phyloP scores from a whole-genome alignment of 352 stramenopile genomes.

The Phytophthora kernoviae region DNA sequence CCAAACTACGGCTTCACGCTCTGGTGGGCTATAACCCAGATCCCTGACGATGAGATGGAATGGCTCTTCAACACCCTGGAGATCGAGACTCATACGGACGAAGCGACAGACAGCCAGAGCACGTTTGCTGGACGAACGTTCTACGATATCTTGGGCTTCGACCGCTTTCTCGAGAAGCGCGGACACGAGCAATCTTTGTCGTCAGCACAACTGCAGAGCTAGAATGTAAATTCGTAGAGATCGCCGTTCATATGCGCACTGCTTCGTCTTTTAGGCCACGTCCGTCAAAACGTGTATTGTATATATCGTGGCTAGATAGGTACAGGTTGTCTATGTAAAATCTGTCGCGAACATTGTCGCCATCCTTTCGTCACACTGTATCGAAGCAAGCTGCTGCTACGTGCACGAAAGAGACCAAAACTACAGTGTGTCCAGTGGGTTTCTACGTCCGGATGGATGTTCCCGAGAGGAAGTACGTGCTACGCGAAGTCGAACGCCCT shows the following conservation, averaged over 20 bases:
- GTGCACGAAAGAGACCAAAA: not conserved
- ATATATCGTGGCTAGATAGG: not conserved
- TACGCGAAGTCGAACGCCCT: not conserved
- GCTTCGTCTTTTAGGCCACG: not conserved
- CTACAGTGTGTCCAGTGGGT: not conserved
- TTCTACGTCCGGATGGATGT: conserved; percentile 13
- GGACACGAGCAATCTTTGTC: conserved; percentile 6
- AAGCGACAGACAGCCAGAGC: not conserved
- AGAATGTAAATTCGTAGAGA: not conserved
- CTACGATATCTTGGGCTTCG: conserved; percentile 77
- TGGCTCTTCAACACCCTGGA: conserved; percentile 71
- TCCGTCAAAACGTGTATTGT: not conserved
- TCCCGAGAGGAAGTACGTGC: conserved; percentile 12
- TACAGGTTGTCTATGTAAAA: not conserved
- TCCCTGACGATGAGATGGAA: conserved; percentile 53
- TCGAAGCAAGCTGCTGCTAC: too few relatives aligned
- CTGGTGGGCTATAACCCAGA: conserved; percentile 69
- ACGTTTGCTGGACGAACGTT: conserved; percentile 55
- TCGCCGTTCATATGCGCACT: too few relatives aligned
- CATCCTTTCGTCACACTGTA: too few relatives aligned
- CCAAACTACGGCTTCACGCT: conserved; percentile 67
- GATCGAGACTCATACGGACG: conserved; percentile 17
- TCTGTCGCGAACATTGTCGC: not conserved
- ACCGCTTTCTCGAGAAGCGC: conserved; percentile 47
- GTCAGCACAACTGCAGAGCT: conserved; percentile 6